These are phyloP conservation scores for Talaromyces islandicus DNA, from an alignment of 2,329 filamentous ascomycete species.

Conservation along the genomic window DNA sequence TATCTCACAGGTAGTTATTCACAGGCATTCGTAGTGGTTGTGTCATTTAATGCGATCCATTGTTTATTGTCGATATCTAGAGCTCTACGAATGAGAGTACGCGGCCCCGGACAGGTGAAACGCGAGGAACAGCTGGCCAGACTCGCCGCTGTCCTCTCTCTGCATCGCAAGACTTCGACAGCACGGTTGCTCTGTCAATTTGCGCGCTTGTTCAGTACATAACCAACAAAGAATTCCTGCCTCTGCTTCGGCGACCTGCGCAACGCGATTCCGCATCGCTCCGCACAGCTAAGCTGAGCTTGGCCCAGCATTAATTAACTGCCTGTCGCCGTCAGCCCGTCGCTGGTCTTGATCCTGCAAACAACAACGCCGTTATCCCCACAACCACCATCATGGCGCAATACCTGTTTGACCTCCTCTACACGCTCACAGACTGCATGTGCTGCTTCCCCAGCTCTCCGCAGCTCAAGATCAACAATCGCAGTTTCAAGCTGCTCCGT, in stretches of 20 bases:
- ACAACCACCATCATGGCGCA: constrained; percentile 58
- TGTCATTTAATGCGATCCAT: not conserved
- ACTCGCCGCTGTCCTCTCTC: not conserved
- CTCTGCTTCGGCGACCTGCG: not conserved
- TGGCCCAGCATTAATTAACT: too few species aligned
- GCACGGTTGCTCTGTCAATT: not conserved
- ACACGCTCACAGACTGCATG: constrained; percentile 89
- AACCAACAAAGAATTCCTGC: not conserved
- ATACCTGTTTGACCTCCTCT: constrained; percentile 80
- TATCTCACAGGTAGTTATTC: not conserved
- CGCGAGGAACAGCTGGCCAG: not conserved
- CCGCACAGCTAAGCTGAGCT: not conserved
- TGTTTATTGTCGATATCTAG: not conserved
- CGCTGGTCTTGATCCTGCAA: not conserved
- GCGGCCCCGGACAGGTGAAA: not conserved
- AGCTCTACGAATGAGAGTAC: not conserved
- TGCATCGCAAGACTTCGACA: not conserved
- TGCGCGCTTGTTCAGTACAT: not conserved
- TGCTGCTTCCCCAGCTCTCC: constrained; percentile 94
- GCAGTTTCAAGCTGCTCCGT: constrained; percentile 92
- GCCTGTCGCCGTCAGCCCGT: too few species aligned
- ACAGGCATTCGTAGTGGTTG: not conserved
- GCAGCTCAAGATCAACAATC: constrained; percentile 88
- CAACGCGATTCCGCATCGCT: not conserved
- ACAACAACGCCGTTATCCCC: not conserved